phyloP scores from a whole-genome alignment of 768 basidiomycete genomes.

The Mycena maculata region DNA sequence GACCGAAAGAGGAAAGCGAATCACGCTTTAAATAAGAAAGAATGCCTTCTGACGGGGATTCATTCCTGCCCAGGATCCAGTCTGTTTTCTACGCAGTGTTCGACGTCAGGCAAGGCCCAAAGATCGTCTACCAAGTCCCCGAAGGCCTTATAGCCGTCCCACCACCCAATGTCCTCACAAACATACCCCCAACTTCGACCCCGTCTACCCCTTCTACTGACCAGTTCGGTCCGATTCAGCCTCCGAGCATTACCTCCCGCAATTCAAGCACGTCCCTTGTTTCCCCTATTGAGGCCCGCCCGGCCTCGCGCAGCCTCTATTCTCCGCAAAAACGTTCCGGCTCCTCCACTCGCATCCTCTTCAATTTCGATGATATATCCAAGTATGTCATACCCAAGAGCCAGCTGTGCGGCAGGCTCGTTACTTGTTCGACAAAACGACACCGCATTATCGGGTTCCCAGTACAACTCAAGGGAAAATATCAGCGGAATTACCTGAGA shows the following conservation, averaged over 20 bases:
- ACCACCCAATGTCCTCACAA: constrained; percentile 42
- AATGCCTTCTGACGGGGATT: constrained; percentile 59
- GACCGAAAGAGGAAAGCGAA: no score
- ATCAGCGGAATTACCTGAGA: constrained; percentile 88
- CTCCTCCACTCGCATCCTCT: constrained; percentile 68
- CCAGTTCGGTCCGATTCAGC: constrained; percentile 36
- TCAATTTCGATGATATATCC: constrained; percentile 92
- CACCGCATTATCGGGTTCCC: constrained; percentile 95
- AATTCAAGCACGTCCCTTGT: constrained; percentile 64
- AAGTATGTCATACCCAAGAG: constrained; percentile 94
- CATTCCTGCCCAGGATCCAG: constrained; percentile 82
- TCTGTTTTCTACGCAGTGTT: constrained; percentile 97
- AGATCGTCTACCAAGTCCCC: constrained; percentile 93
- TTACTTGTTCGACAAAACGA: constrained; percentile 83
- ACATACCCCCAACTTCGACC: constrained; percentile 48
- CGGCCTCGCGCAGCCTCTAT: constrained; percentile 54
- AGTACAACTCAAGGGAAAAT: constrained; percentile 78
- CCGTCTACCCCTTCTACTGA: constrained; percentile 49
- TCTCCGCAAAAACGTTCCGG: constrained; percentile 61
- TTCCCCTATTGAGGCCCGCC: constrained; percentile 59
- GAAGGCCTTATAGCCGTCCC: constrained; percentile 82
- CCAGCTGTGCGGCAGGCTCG: constrained; percentile 87
- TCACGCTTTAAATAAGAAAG: no score
- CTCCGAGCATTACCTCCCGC: constrained; percentile 52
- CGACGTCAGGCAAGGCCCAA: constrained; percentile 86